A percentile compares a stretch with the other conserved stretches of the same genome.
phyloP scores from a whole-genome alignment of 2,329 filamentous ascomycete species.

The Phaeophleospora eucalypticola region DNA sequence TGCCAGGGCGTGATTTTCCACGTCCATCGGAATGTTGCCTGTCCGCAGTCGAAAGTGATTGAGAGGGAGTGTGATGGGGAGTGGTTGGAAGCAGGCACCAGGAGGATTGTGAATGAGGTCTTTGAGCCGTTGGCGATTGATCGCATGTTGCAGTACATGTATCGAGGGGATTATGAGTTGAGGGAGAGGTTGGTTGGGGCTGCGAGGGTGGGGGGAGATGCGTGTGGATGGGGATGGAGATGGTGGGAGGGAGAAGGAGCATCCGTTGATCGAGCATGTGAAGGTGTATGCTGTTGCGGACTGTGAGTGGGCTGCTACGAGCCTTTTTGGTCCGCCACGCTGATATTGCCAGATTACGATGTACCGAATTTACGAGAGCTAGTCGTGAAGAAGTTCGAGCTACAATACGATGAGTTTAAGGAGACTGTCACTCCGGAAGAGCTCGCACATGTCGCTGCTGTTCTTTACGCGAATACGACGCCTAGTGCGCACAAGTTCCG shows the following conservation, averaged over 20 bases:
- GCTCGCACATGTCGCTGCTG: neutral
- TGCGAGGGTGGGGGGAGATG: neutral
- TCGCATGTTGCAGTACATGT: slow-evolving; percentile 9
- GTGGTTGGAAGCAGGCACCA: slow-evolving; percentile 1
- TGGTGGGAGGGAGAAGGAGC: neutral
- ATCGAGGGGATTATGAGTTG: slow-evolving; percentile 1
- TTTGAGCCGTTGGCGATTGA: slow-evolving; percentile 7
- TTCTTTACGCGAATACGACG: neutral
- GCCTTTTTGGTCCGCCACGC: no score
- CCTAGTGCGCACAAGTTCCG: neutral
- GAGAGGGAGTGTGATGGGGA: slow-evolving; percentile 2
- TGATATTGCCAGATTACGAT: neutral
- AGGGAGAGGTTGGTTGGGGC: neutral
- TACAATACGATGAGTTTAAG: neutral
- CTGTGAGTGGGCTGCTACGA: neutral
- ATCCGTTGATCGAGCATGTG: neutral
- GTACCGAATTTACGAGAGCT: neutral
- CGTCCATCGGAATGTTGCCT: slow-evolving; percentile 13
- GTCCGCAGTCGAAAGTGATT: slow-evolving; percentile 1
- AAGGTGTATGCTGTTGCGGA: neutral
- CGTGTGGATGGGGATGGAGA: neutral
- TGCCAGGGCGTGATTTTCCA: slow-evolving; percentile 9
- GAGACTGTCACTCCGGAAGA: neutral
- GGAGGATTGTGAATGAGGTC: slow-evolving; percentile 4
- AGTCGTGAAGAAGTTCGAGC: neutral